Percentiles rank a stretch among this genome's conserved stretches.
phyloP scores from a whole-genome alignment of 2,329 filamentous ascomycete species.

The Sclerotinia spermophila region DNA sequence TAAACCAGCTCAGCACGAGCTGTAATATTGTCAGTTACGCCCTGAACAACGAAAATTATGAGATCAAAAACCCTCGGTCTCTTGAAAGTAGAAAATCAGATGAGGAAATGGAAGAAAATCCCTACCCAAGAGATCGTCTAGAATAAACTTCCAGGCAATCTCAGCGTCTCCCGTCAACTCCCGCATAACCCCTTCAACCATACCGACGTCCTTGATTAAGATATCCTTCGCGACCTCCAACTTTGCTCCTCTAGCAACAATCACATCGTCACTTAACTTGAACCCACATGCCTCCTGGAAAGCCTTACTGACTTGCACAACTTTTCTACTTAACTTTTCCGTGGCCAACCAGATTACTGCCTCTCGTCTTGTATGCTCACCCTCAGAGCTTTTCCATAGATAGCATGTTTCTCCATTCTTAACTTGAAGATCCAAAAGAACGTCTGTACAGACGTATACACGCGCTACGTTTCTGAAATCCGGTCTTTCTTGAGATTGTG shows the following conservation, averaged over 20 bases:
- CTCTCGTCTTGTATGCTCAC: slow-evolving; percentile 27
- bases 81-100: not conserved
- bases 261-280: slow-evolving; percentile 66
- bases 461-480: slow-evolving; percentile 37
- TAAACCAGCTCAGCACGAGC: slow-evolving; percentile 65
- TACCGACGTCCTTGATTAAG: slow-evolving; percentile 54
- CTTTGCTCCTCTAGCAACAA: slow-evolving; percentile 50
- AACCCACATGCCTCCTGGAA: slow-evolving; percentile 71
- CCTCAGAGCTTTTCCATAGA: slow-evolving; percentile 42
- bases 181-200: slow-evolving; percentile 34
- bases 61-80: not conserved
- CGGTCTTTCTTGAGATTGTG: slow-evolving; percentile 31
- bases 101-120: not conserved
- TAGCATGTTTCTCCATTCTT: slow-evolving; percentile 56
- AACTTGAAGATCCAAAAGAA: slow-evolving; percentile 52
- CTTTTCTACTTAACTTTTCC: slow-evolving; percentile 61
- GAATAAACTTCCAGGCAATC: slow-evolving; percentile 46
- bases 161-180: slow-evolving; percentile 39
- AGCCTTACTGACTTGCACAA: slow-evolving; percentile 68
- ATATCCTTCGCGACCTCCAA: slow-evolving; percentile 56
- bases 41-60: slow-evolving; percentile 7
- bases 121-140: slow-evolving; percentile 43
- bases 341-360: slow-evolving; percentile 61
- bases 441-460: slow-evolving; percentile 37
- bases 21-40: slow-evolving; percentile 36